phyloP scores from a whole-genome alignment of 129 eudicot species.

The Lonicera japonica region DNA sequence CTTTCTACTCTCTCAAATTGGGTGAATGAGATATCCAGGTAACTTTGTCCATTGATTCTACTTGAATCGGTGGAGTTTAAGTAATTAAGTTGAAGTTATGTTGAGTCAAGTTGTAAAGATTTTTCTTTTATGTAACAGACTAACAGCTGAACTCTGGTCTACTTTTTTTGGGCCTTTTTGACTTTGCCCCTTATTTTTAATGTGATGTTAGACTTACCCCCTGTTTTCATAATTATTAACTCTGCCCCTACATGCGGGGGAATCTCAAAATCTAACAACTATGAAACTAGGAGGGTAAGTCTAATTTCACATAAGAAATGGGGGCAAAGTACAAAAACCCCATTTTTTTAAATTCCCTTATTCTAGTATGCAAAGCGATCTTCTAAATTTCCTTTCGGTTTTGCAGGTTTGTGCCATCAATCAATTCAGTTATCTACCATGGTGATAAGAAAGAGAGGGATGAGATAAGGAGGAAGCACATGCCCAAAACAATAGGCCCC shows the following conservation, averaged over 20 bases:
- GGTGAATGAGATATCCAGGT: constrained; percentile 85
- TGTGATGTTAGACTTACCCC: background rate
- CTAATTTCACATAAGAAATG: too few relatives aligned
- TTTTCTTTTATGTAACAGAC: too few relatives aligned
- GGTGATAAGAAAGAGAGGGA: constrained; percentile 58
- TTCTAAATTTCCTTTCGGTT: background rate
- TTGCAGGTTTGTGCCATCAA: constrained; percentile 74
- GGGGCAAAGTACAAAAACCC: too few relatives aligned
- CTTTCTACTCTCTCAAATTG: constrained; percentile 96
- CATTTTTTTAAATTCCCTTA: too few relatives aligned
- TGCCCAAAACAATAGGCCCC: constrained; percentile 81
- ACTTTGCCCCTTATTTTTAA: background rate
- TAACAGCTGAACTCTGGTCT: background rate
- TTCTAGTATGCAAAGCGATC: background rate
- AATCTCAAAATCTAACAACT: too few relatives aligned
- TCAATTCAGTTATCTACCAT: constrained; percentile 78
- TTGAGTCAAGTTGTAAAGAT: background rate
- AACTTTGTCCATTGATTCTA: background rate
- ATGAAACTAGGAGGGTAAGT: too few relatives aligned
- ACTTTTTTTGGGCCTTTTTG: background rate
- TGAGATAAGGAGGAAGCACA: constrained; percentile 62
- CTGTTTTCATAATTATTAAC: too few relatives aligned
- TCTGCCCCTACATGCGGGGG: too few relatives aligned
- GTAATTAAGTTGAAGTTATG: too few relatives aligned
- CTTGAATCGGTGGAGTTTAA: background rate